Conservation (phyloP, 495 filamentous ascomycete genomes). For the Lasiosphaeria miniovina region DNA sequence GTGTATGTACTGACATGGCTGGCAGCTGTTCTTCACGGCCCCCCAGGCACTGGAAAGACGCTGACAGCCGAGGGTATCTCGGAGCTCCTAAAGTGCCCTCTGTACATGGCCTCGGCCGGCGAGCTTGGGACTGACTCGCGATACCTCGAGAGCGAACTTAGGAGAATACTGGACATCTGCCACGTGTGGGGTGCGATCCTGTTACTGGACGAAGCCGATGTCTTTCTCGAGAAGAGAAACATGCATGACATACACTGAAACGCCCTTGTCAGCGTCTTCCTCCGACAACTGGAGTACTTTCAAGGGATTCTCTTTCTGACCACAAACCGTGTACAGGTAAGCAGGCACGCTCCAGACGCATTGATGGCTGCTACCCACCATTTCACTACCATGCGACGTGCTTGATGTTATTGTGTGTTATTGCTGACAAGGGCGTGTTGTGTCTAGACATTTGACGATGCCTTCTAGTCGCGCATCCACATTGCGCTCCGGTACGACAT, state of each 20-base stretch:
- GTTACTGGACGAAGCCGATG: conserved; percentile 74
- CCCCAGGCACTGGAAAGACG: conserved; percentile 85
- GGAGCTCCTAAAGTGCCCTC: conserved; percentile 74
- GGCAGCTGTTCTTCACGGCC: conserved; percentile 67
- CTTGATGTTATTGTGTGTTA: not conserved
- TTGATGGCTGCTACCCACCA: too few species aligned
- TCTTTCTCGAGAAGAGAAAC: conserved; percentile 72
- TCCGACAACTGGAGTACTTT: conserved; percentile 53
- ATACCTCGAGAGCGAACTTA: conserved; percentile 74
- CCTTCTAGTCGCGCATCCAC: conserved; percentile 59
- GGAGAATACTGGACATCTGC: conserved; percentile 81
- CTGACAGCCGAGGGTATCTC: conserved; percentile 86
- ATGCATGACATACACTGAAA: conserved; percentile 74
- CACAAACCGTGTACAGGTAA: conserved; percentile 52
- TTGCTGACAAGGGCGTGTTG: conserved; percentile 11
- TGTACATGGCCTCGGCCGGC: conserved; percentile 82
- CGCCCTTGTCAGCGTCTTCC: conserved; percentile 65
- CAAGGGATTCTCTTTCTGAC: conserved; percentile 53
- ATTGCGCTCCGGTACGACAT: conserved; percentile 77
- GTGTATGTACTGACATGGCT: not conserved
- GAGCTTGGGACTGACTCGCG: conserved; percentile 78
- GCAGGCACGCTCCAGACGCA: not conserved
- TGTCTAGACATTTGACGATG: conserved; percentile 59
- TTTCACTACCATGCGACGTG: not conserved
- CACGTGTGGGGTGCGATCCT: conserved; percentile 84